Base-by-base conservation (phyloP, 1,284 basidiomycete species). In the Tilletia caries region DNA sequence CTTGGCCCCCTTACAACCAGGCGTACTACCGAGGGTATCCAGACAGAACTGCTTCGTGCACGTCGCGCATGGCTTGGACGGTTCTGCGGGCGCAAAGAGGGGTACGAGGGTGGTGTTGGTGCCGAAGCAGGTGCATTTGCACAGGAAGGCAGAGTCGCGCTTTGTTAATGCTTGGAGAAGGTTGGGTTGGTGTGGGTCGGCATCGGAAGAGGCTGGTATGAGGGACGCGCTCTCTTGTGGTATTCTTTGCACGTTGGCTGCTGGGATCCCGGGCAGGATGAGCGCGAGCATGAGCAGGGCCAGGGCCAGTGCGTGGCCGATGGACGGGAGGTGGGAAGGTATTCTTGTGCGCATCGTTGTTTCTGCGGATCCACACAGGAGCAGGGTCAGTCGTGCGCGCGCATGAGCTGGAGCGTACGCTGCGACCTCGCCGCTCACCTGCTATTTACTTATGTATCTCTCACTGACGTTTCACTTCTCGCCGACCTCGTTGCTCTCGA, bases 121-220 rank as follows among this genome's bases (percentile, higher is more conserved):
- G 34, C 73, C 71, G 73, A 82, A 83, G 65, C 82, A 83, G 25
- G 81, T 83, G 73, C 82, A 83, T 54, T 82, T 82, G 79, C 81
- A 83, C 25, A 83, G 73, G 67, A 81, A 75, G 32, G 71, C 37
- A 3, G 67, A 33, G 58, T 62, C 58, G 29, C 58, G 58, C 25
- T 29, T 27, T 48, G 37, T 48, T 15, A n/a, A 12, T 43, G 41
- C 32, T 27, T 10, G 18, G 58, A 33, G 29, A 15, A 33, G 29
- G 29, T 32, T 34, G 32, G 5, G 58, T 15, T 27, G 23, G 13
- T 29, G 52, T 29, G 25, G 25, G 23, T 29, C 12, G 52, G 23
- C 23, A 29, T 25, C 5, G 52, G 37, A 41, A 15, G 37, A 6
- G 10, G 15, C 37, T 6, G 37, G 15, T 15, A n/a, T n/a, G n/a